Percentiles rank a stretch among this genome's conserved stretches.
Evolutionary conservation across 306 rosid genomes (phyloP).

Genomic region (Rubus idaeus): DNA sequence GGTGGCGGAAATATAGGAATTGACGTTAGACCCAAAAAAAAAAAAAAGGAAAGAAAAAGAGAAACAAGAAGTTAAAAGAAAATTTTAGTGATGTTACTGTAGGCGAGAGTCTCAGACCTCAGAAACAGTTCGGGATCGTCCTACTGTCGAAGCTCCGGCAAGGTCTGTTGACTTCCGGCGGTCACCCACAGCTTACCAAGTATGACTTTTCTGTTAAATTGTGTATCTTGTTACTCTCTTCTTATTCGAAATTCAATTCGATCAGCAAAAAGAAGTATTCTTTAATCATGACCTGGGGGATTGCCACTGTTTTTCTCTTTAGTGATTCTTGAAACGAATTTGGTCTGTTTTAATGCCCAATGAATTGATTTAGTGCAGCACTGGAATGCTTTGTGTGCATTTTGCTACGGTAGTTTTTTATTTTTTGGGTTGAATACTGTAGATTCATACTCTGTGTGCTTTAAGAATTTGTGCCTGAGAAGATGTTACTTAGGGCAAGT

Average conservation of each 20-base stretch:
- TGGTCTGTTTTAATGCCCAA: neutral
- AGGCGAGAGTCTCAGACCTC: neutral
- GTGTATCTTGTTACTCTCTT: neutral
- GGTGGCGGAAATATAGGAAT: neutral
- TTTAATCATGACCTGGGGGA: neutral
- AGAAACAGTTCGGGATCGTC: neutral
- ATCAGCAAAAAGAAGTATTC: neutral
- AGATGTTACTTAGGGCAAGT: neutral
- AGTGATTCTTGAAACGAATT: neutral
- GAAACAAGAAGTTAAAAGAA: too few species aligned
- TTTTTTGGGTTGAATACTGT: neutral
- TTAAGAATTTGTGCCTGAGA: neutral
- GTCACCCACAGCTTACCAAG: neutral
- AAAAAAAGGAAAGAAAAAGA: too few species aligned
- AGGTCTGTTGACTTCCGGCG: neutral
- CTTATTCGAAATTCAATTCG: neutral
- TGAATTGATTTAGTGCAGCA: neutral
- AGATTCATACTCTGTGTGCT: neutral
- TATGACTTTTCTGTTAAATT: neutral
- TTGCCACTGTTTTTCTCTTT: neutral
- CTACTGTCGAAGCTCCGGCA: neutral
- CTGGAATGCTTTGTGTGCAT: neutral
- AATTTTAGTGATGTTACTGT: neutral
- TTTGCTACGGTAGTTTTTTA: neutral
- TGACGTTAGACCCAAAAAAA: neutral